phyloP scores from a whole-genome alignment of 768 basidiomycete species.

The Suillus alpinus region DNA sequence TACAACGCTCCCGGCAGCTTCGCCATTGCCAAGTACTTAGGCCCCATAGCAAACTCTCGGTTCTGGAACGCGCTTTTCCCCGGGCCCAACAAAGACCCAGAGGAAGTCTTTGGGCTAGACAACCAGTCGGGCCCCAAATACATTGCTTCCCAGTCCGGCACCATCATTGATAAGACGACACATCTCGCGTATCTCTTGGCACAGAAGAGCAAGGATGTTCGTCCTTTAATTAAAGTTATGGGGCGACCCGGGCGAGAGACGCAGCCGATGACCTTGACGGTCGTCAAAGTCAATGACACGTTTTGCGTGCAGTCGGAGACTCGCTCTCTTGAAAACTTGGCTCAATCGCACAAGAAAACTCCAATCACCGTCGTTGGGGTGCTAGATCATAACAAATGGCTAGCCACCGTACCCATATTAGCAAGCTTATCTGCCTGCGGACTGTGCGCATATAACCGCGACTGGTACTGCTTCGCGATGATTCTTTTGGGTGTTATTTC shows the following conservation, averaged over 20 bases:
- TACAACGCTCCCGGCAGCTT: slow-evolving; percentile 35
- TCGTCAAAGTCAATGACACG: slow-evolving; percentile 13
- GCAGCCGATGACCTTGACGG: slow-evolving; percentile 6
- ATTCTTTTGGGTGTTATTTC: slow-evolving; percentile 29
- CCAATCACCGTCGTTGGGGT: slow-evolving; percentile 10
- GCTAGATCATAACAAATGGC: slow-evolving; percentile 9
- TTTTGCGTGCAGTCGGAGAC: neutral
- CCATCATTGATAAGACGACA: slow-evolving; percentile 43
- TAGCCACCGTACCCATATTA: slow-evolving; percentile 21
- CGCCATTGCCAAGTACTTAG: slow-evolving; percentile 31
- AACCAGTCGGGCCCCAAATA: slow-evolving; percentile 56
- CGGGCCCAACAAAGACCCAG: slow-evolving; percentile 25
- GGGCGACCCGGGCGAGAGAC: neutral
- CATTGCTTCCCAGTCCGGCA: slow-evolving; percentile 69
- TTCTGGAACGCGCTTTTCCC: slow-evolving; percentile 34
- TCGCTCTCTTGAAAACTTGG: neutral
- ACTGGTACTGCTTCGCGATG: slow-evolving; percentile 27
- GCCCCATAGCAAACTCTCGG: slow-evolving; percentile 23
- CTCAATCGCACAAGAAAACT: neutral
- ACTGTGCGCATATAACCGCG: slow-evolving; percentile 18
- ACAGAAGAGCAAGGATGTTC: neutral
- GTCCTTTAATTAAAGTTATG: slow-evolving; percentile 3
- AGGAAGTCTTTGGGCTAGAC: slow-evolving; percentile 24
- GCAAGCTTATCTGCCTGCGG: slow-evolving; percentile 21
- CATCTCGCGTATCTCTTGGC: slow-evolving; percentile 55